These are phyloP conservation scores for Eucalyptus brandiana DNA, from an alignment of 345 rosid genomes.

Conservation along the genomic window DNA sequence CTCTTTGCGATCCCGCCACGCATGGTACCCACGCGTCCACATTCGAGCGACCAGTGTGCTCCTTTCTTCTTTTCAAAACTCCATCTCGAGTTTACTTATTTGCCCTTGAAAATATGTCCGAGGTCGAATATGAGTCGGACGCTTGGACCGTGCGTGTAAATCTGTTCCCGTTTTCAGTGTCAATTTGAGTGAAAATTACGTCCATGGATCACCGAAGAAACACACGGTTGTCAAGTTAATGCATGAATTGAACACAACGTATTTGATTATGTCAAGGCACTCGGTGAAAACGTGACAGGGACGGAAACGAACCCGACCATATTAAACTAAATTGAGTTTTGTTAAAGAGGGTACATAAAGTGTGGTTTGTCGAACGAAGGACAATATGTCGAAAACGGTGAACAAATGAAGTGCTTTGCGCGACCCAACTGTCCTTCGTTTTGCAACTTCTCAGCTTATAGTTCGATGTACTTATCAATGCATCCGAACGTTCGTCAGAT, in stretches of 20 bases:
- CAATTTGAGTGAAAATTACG: no score
- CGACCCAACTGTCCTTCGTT: not conserved
- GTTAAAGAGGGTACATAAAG: not conserved
- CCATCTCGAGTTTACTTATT: not conserved
- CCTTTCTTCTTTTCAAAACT: not conserved
- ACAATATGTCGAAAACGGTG: not conserved
- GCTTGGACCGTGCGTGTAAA: not conserved
- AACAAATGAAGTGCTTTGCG: not conserved
- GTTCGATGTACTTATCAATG: not conserved
- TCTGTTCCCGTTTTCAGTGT: no score
- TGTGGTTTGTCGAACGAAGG: not conserved
- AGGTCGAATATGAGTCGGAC: not conserved
- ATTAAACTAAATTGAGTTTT: not conserved
- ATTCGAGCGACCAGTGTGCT: not conserved
- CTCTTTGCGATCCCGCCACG: not conserved
- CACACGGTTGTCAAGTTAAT: not conserved
- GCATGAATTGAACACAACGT: not conserved
- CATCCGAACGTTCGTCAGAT: not conserved
- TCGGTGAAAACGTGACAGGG: not conserved
- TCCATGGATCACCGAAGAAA: not conserved
- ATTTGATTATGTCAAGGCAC: not conserved
- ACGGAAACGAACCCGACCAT: not conserved
- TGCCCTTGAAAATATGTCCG: not conserved
- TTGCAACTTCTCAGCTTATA: not conserved
- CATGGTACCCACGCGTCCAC: not conserved